These are phyloP conservation scores for Ophiocordyceps robertsii DNA, from an alignment of 2,329 filamentous ascomycete species.

Conservation along the genomic window DNA sequence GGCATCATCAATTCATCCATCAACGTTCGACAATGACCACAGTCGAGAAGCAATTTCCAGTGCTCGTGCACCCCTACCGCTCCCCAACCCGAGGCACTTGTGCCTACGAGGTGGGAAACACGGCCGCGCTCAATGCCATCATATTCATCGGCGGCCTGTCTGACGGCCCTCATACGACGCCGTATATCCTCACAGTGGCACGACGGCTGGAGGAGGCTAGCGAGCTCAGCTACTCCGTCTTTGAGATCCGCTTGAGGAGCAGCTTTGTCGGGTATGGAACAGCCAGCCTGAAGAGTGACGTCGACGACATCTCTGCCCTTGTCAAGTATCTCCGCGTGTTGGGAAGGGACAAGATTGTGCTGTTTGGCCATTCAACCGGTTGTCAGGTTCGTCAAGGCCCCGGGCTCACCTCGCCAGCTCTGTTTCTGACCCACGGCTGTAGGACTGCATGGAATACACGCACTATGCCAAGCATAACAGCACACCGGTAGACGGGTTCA, in stretches of 20 bases:
- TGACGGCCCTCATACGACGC: conserved; percentile 54
- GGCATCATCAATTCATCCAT: neutral
- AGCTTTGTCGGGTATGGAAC: conserved; percentile 40
- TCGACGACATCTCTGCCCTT: conserved; percentile 36
- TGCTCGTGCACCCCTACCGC: conserved; percentile 31
- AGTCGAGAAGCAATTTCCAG: conserved; percentile 20
- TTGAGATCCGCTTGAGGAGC: conserved; percentile 42
- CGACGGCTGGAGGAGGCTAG: conserved; percentile 22
- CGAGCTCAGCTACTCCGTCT: conserved; percentile 35
- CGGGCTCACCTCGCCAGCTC: neutral
- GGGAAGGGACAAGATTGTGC: conserved; percentile 35
- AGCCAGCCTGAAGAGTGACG: conserved; percentile 35
- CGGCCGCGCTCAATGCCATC: conserved; percentile 39
- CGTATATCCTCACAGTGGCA: conserved; percentile 38
- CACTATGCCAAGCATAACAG: conserved; percentile 25
- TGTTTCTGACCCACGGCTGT: neutral
- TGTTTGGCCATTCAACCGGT: conserved; percentile 47
- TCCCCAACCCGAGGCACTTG: conserved; percentile 25
- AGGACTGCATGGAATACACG: conserved; percentile 46
- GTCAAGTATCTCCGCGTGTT: conserved; percentile 39
- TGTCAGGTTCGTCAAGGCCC: conserved; percentile 29
- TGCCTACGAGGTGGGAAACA: conserved; percentile 33
- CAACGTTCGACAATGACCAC: conserved; percentile 10
- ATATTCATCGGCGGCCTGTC: conserved; percentile 58
- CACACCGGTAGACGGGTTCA: conserved; percentile 55